These are phyloP conservation scores for Auricularia heimuer DNA, from an alignment of 768 basidiomycete genomes.

Conservation along the genomic window DNA sequence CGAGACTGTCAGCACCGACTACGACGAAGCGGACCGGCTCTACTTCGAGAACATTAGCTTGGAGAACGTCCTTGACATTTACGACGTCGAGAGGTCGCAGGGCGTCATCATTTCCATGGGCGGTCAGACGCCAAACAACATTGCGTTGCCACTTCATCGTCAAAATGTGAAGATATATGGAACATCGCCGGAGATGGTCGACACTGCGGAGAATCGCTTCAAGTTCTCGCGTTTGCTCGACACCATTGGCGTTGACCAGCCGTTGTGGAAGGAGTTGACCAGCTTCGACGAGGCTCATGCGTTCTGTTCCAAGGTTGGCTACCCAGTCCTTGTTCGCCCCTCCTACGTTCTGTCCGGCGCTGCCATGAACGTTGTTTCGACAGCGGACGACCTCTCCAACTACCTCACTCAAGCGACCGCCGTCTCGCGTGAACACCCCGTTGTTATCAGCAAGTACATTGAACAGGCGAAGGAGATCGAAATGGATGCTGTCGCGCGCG, in stretches of 20 bases:
- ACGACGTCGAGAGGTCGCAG: constrained; percentile 78
- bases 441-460: constrained; percentile 98
- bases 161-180: constrained; percentile 98
- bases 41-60: constrained; percentile 99
- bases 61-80: constrained; percentile 95
- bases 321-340: constrained; percentile 91
- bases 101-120: constrained; percentile 98
- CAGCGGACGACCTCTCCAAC: constrained; percentile 77
- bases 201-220: constrained; percentile 97
- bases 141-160: constrained; percentile 88
- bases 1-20: constrained; percentile 97
- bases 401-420: constrained; percentile 93
- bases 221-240: constrained; percentile 98
- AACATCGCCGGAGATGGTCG: constrained; percentile 98
- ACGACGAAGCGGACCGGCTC: constrained; percentile 94
- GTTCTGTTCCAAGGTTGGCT: constrained; percentile 91
- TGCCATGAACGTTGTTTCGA: constrained; percentile 99
- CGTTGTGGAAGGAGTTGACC: constrained; percentile 92
- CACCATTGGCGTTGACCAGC: constrained; percentile 98
- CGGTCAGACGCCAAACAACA: constrained; percentile 98
- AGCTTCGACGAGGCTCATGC: constrained; percentile 76
- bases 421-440: constrained; percentile 92
- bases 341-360: constrained; percentile 99
- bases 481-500: constrained; percentile 97
- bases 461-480: constrained; percentile 99